phyloP scores from a whole-genome alignment of 2,329 filamentous ascomycete genomes.

The Orbilia javanica region DNA sequence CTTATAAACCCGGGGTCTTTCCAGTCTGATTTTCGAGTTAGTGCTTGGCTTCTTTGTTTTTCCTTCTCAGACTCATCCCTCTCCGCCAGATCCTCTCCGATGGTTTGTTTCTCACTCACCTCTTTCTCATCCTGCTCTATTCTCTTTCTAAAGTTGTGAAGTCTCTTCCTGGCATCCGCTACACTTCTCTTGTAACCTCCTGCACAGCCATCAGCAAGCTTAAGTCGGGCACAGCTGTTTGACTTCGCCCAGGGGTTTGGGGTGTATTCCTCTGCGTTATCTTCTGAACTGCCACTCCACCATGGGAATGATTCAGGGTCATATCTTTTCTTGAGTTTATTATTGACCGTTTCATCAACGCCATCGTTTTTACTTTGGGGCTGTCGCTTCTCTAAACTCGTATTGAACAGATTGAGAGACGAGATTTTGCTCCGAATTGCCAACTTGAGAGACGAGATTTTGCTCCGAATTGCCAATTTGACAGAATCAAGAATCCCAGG shows the following conservation, averaged over 20 bases:
- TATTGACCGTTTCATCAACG: not conserved
- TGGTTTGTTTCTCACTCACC: not conserved
- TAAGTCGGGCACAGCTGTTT: not conserved
- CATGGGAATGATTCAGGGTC: not conserved
- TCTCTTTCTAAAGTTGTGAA: not conserved
- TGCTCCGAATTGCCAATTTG: not conserved
- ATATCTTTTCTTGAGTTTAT: constrained; percentile 1
- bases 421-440: not conserved
- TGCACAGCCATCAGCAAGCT: not conserved
- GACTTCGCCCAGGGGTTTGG: not conserved
- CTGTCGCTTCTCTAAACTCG: not conserved
- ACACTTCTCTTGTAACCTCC: not conserved
- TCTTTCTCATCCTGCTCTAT: not conserved
- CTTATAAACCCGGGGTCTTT: not conserved
- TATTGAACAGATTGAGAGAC: too few relatives aligned
- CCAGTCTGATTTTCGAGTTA: not conserved
- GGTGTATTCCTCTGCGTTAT: not conserved
- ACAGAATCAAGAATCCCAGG: not conserved
- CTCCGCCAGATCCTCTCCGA: not conserved
- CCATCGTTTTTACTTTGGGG: not conserved
- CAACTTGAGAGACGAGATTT: not conserved
- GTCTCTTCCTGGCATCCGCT: not conserved
- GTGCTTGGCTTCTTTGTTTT: not conserved
- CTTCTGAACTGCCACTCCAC: constrained; percentile 2
- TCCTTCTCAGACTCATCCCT: not conserved